A percentile compares a stretch with the other conserved stretches of the same genome.
Conservation (phyloP, 139 green algal genomes). For the Picochlorum sp. region DNA sequence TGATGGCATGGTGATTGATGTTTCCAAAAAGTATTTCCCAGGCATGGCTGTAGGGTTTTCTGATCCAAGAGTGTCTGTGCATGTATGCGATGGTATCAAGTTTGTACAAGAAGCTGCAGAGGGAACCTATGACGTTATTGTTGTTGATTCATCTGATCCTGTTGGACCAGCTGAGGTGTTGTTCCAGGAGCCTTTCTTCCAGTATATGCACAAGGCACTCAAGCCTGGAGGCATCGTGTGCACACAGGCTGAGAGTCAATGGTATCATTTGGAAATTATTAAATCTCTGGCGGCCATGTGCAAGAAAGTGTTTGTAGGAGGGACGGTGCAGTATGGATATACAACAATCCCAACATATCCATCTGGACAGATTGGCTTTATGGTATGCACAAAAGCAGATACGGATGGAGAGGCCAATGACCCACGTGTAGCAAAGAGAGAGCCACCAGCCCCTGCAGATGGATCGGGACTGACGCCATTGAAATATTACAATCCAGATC, state of each 20-base stretch:
- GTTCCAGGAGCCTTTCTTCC: constrained; percentile 92
- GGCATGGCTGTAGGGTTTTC: constrained; percentile 81
- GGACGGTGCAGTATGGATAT: constrained; percentile 85
- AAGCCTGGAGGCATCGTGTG: constrained; percentile 85
- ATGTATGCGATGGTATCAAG: constrained; percentile 93
- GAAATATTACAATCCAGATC: constrained; percentile 79
- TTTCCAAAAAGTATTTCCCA: constrained; percentile 84
- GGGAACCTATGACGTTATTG: constrained; percentile 89
- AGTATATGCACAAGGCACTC: constrained; percentile 83
- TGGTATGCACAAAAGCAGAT: constrained; percentile 84
- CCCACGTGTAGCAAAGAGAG: constrained; percentile 35
- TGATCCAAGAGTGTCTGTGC: constrained; percentile 76
- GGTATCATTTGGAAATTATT: constrained; percentile 92
- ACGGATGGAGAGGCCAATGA: constrained; percentile 29
- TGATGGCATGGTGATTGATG: constrained; percentile 80
- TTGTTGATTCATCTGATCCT: constrained; percentile 96
- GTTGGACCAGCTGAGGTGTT: constrained; percentile 91
- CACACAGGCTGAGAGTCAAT: constrained; percentile 59
- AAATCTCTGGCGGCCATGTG: constrained; percentile 84
- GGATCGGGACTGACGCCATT: constrained; percentile 20
- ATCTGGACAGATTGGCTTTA: constrained; percentile 93
- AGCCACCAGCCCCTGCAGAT: constrained; percentile 16
- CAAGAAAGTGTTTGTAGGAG: constrained; percentile 49
- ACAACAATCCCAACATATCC: constrained; percentile 98
- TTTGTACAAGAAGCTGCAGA: constrained; percentile 67